Evolutionary conservation across 2,329 filamentous ascomycete genomes (phyloP), one percentile per base, ranked within the genome.

Genomic region (Alternaria viburni): DNA sequence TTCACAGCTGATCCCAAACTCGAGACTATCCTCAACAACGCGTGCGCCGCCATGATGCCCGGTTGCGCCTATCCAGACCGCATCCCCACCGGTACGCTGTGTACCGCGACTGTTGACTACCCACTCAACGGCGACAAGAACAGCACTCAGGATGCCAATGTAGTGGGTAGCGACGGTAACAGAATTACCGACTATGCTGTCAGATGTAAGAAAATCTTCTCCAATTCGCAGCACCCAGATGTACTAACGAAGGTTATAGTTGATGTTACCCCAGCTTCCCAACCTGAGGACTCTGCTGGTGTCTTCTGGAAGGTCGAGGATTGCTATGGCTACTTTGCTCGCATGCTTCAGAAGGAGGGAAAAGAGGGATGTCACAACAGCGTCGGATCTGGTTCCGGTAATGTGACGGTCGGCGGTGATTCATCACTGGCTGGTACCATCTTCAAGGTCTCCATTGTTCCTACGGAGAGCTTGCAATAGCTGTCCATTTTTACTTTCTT

Each of bases 321-420:
- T 13, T 77, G 75, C 65, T 72, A 74, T 47, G 74, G 73, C 1
- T 77, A 77, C 54, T 74, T 77, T 41, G 58, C 64, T 10, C 50
- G 69, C 9, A 61, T 77, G 52, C 57, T 77, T 0, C 46, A 65
- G 44, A 69, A 73, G 43, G 28, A 36, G 46, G 64, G 57, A 3
- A 66, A 69, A 0, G 57, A 70, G 17, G 73, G 73, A 10, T 77
- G 75, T 28, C 64, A 64, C n/a, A 62, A 50, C 15, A 21, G 50
- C 13, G 54, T 57, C 26, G 74, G 70, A 13, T 69, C 71, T 43
- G 70, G 73, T 6, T 54, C 67, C 28, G 74, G 73, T 3, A 69
- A 61, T n/a, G 52, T 74, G 12, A 69, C 52, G 9, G 73, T 72
- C 17, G 74, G 73, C 12, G 72, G 69, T 9, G 61, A 66, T 2